Evolutionary conservation across 106 monocot species (phyloP).

Genomic region (Dendrobium nobile): DNA sequence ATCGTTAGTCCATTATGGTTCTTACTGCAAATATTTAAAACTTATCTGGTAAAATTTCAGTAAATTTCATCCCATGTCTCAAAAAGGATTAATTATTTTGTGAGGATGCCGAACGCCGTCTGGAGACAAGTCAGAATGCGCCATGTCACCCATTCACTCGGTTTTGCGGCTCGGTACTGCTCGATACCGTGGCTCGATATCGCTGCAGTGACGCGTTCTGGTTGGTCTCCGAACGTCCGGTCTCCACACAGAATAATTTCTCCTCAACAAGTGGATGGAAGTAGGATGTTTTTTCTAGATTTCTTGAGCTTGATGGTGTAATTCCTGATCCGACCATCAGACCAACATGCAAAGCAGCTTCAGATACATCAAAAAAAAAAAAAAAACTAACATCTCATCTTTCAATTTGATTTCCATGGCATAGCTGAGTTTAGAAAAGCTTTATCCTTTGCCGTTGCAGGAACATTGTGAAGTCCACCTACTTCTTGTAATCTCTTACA

Average conservation of each 20-base stretch:
- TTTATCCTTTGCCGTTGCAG: constrained; percentile 78
- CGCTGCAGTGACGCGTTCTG: too few species aligned
- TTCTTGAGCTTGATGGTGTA: constrained; percentile 19
- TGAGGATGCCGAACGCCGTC: too few species aligned
- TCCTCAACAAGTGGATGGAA: constrained; percentile 42
- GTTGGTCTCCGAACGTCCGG: too few species aligned
- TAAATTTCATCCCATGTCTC: constrained; percentile 91
- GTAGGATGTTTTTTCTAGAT: constrained; percentile 53
- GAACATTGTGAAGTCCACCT: constrained; percentile 87
- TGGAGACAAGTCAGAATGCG: too few species aligned
- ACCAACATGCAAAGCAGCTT: background rate
- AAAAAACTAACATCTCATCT: constrained; percentile 3
- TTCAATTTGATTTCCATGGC: constrained; percentile 8
- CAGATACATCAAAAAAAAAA: background rate
- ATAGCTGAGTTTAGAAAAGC: constrained; percentile 22
- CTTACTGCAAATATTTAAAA: constrained; percentile 37
- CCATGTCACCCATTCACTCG: too few species aligned
- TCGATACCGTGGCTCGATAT: too few species aligned
- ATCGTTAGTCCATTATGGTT: background rate
- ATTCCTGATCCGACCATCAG: background rate
- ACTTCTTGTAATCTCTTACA: constrained; percentile 30
- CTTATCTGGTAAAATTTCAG: constrained; percentile 81
- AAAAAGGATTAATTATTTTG: constrained; percentile 15
- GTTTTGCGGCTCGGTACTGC: too few species aligned
- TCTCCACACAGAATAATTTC: too few species aligned